Base-by-base conservation (phyloP, 2,329 filamentous ascomycete genomes). In the Triangularia verruculosa region DNA sequence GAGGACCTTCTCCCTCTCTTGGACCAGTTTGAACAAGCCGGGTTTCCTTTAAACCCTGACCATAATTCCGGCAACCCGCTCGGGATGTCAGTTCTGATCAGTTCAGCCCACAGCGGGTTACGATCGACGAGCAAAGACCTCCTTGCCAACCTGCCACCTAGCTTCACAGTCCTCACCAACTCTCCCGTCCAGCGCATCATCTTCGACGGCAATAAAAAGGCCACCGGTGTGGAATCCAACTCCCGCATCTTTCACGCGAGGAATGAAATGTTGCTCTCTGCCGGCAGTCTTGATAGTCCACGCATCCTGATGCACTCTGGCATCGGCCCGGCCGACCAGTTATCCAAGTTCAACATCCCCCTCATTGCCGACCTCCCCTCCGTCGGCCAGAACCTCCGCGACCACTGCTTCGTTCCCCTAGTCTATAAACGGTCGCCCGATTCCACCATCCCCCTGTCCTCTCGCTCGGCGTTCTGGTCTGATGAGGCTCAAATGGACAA, bases 1-100 rank as follows among this genome's bases (percentile, higher is more conserved):
- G 74, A 73, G 20, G 82, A 83, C 61, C 64, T 86, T 2, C 70
- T 75, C 5, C 74, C 75, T 0, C 67, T 82, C 30, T 70, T 83
- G 51, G 79, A 84, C 64, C 72, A 78, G 6, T 82, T 83, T 47
- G 77, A 82, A 63, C 71, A 82, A 39, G 76, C 78, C 24, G 84
- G 84, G 0, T 76, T 81, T 34, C 74, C 78, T 0, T 66, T 80
- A 17, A 87, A 87, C 64, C 76, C 77, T 0, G 85, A 87, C 66
- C 78, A 84, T 43, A 87, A 88, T 66, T 82, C 80, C 7, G 86
- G 86, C 0, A 79, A 87, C 68, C 84, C 83, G 0, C 75, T 87
- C 28, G 86, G 86, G 3, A 79, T 87, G 74, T 79, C 78, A 1
- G 72, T 82, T 52, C 69, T 78, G 15, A 80, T 83, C 66, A 82